These are phyloP conservation scores for Hyaloraphidium curvatum DNA, from an alignment of 192 early-diverging fungal species.

Conservation along the genomic window DNA sequence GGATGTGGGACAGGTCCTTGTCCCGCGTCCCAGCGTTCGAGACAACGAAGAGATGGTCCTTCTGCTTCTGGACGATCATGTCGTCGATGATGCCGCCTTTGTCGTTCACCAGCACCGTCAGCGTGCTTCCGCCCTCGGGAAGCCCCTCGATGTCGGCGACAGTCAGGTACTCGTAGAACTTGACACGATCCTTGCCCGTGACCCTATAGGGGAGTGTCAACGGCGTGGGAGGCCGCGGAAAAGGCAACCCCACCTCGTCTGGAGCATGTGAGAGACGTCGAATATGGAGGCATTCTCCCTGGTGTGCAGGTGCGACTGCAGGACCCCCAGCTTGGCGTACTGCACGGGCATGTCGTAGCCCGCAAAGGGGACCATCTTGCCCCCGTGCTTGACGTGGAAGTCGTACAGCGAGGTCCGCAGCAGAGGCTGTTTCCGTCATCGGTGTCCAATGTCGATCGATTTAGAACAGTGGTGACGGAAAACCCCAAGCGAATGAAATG, in stretches of 20 bases:
- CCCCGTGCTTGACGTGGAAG: conserved; percentile 78
- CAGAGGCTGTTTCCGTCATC: neutral
- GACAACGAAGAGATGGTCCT: conserved; percentile 65
- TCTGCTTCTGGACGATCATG: conserved; percentile 79
- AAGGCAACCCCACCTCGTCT: conserved; percentile 41
- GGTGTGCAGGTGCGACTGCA: conserved; percentile 79
- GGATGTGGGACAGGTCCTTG: conserved; percentile 83
- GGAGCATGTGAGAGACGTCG: conserved; percentile 98
- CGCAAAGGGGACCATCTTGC: conserved; percentile 95
- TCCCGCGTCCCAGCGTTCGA: conserved; percentile 59
- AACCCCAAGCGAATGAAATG: too few relatives aligned
- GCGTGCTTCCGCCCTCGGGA: conserved; percentile 53
- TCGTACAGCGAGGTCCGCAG: conserved; percentile 60
- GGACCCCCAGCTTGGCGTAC: conserved; percentile 62
- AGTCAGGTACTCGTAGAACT: conserved; percentile 73
- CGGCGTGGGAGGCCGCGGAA: neutral
- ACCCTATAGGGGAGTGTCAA: conserved; percentile 23
- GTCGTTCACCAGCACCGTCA: conserved; percentile 90
- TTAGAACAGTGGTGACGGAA: too few relatives aligned
- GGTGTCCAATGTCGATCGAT: too few relatives aligned
- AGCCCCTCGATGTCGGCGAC: conserved; percentile 73
- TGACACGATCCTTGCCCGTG: conserved; percentile 63
- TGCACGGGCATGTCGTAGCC: conserved; percentile 94
- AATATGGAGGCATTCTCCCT: conserved; percentile 80
- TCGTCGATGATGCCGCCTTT: conserved; percentile 96